These are phyloP conservation scores for Tulasnella sp. DNA, from an alignment of 768 basidiomycete genomes.

Conservation along the genomic window DNA sequence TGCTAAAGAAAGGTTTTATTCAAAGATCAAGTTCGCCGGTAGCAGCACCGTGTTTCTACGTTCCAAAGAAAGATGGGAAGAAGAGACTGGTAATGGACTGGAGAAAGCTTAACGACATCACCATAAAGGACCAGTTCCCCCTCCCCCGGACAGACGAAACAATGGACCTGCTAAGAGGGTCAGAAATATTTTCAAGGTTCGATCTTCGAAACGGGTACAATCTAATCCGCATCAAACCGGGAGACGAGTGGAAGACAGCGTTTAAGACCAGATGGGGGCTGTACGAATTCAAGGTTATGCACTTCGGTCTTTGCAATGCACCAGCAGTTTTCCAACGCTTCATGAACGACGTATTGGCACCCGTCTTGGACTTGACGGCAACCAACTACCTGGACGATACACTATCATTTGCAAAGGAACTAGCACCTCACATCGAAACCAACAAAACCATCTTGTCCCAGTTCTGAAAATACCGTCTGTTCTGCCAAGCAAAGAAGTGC, in stretches of 20 bases:
- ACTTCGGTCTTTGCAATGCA: neutral
- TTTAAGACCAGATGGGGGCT: conserved; percentile 1
- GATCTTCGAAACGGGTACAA: conserved; percentile 15
- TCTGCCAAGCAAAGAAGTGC: neutral
- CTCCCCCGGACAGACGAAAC: conserved; percentile 22
- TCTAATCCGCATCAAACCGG: neutral
- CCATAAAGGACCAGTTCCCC: neutral
- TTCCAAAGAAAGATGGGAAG: conserved; percentile 17
- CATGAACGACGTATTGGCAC: neutral
- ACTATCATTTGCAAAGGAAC: conserved; percentile 10
- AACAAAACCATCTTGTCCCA: neutral
- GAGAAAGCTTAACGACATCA: neutral
- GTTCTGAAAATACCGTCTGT: neutral
- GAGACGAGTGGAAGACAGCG: conserved; percentile 18
- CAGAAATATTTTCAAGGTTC: neutral
- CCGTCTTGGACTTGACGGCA: conserved; percentile 14
- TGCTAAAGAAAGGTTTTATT: conserved; percentile 35
- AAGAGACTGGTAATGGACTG: neutral
- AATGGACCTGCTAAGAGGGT: neutral
- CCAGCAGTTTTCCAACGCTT: neutral
- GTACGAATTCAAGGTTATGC: neutral
- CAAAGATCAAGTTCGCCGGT: conserved; percentile 27
- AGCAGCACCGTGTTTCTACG: conserved; percentile 11
- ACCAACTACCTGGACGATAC: conserved; percentile 25
- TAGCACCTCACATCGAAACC: neutral